Evolutionary conservation across 2,329 filamentous ascomycete species (phyloP), one percentile per base, ranked within the genome.

Genomic region (Camillea tinctor): DNA sequence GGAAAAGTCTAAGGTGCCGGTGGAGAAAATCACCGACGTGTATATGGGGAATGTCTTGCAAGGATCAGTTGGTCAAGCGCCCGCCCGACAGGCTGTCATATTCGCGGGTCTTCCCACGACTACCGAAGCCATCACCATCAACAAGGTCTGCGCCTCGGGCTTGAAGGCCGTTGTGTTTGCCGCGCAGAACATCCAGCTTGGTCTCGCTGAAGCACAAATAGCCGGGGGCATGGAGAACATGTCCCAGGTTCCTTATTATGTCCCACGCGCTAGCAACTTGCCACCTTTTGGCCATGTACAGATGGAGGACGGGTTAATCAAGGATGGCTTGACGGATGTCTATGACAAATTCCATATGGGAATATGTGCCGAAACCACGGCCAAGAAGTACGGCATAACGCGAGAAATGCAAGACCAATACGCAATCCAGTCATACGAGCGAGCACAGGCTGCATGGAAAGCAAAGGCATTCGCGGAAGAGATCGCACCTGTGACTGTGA

Each of bases 191-290:
- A 97, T 98, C 69, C 92, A 97, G 77, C 85, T 99, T 11, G 94
- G 95, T 4, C 83, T 96, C 9, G 86, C 92, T 17, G 91, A 96
- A 71, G 93, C 91, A 0, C 91, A 96, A 74, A 83, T 98, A 7
- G 95, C 95, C 1, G 95, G 95, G 63, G 95, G 95, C 57, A 97
- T 99, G 91, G 95, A 99, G 80, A 97, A 92, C 77, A 99, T 99
- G 95, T 92, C 91, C 5, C 85, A 90, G 48, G 92, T 97, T 4
- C 95, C 95, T 2, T 96, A 96, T 77, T 98, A 97, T 73, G 79
- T 96, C 26, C 88, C 90, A 7, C 87, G 95, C 30, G 87, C 92
- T n/a, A 92, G 88, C 71, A 86, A 90, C 63, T 82, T 95, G 68
- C 91, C 93, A 1, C 81, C 92, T 0, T 97, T 98, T 71, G 95